phyloP scores from a whole-genome alignment of 2,329 filamentous ascomycete species.

The Paecilomyces niveus region DNA sequence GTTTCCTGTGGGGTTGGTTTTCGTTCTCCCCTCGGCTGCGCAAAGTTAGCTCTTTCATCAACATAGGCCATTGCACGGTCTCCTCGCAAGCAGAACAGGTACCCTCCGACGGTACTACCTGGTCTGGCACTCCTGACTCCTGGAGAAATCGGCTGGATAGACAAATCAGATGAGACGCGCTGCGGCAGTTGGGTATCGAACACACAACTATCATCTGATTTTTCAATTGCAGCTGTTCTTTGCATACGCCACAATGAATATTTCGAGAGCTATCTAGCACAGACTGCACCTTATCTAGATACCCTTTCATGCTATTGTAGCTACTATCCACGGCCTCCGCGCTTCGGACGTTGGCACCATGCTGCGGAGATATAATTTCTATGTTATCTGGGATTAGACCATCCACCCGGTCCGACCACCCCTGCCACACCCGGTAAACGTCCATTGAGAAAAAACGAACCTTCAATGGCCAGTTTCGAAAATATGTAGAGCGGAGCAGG shows the following conservation, averaged over 20 bases:
- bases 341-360: constrained; percentile 19
- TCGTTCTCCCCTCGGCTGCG: constrained; percentile 64
- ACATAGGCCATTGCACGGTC: constrained; percentile 61
- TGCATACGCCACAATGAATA: constrained; percentile 46
- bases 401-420: constrained; percentile 46
- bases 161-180: constrained; percentile 50
- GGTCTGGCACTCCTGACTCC: constrained; percentile 26
- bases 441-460: constrained; percentile 71
- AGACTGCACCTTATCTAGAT: constrained; percentile 46
- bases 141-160: constrained; percentile 47
- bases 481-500: constrained; percentile 71
- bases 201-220: constrained; percentile 46
- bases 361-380: constrained; percentile 29
- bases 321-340: constrained; percentile 45
- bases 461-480: constrained; percentile 72
- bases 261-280: constrained; percentile 31
- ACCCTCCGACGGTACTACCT: constrained; percentile 61
- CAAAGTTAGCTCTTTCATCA: constrained; percentile 77
- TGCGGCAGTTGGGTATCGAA: constrained; percentile 40
- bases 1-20: constrained; percentile 58
- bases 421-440: constrained; percentile 62
- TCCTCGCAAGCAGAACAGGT: constrained; percentile 63
- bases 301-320: constrained; percentile 44
- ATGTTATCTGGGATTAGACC: constrained; percentile 45
- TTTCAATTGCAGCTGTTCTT: constrained; percentile 24